Percentiles rank a stretch among this genome's conserved stretches.
phyloP scores from a whole-genome alignment of 2,329 filamentous ascomycete species.

The Epichloe gansuensis region DNA sequence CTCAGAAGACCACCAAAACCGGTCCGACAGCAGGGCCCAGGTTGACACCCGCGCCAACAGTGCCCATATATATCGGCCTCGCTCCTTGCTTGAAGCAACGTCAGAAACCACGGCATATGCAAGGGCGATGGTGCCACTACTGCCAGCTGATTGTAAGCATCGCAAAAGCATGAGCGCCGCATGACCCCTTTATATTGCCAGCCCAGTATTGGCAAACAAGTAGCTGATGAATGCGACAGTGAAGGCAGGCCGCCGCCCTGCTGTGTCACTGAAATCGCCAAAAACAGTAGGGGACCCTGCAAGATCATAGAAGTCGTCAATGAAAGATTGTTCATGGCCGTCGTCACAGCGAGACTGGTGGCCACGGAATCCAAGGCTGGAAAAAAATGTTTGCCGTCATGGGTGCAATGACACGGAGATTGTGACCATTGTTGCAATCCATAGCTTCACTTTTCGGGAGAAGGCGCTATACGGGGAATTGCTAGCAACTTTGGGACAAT shows the following conservation, averaged over 20 bases:
- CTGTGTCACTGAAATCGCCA: slow-evolving; percentile 48
- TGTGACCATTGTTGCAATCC: no score
- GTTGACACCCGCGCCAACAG: slow-evolving; percentile 47
- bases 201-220: slow-evolving; percentile 44
- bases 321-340: slow-evolving; percentile 33
- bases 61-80: slow-evolving; percentile 62
- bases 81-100: slow-evolving; percentile 53
- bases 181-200: slow-evolving; percentile 46
- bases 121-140: slow-evolving; percentile 58
- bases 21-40: slow-evolving; percentile 44
- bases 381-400: no score
- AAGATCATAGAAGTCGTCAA: slow-evolving; percentile 52
- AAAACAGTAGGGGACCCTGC: slow-evolving; percentile 50
- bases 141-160: slow-evolving; percentile 51
- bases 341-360: slow-evolving; percentile 25
- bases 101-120: slow-evolving; percentile 62
- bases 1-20: slow-evolving; percentile 52
- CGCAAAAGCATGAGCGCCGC: slow-evolving; percentile 47
- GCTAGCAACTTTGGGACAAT: no score
- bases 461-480: no score
- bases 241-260: slow-evolving; percentile 50
- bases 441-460: no score
- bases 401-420: no score
- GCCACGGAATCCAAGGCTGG: slow-evolving; percentile 27
- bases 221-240: slow-evolving; percentile 46